Conservation (phyloP, 2,329 filamentous ascomycete species). For the Pseudogymnoascus sp. region DNA sequence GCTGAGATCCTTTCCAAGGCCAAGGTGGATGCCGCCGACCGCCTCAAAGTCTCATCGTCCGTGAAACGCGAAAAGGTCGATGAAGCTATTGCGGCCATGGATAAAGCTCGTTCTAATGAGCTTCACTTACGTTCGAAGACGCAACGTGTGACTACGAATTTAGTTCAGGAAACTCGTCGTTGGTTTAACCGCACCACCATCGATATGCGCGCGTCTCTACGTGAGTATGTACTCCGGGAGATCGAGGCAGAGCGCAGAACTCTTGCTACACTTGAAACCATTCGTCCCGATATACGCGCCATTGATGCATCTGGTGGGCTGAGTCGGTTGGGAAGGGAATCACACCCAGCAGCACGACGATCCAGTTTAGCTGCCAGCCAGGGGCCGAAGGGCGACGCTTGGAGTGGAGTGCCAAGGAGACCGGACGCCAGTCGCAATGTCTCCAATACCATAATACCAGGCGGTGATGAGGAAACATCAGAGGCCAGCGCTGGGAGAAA, state of each 20-base stretch:
- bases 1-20: constrained; percentile 78
- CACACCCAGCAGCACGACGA: constrained; percentile 66
- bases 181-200: constrained; percentile 83
- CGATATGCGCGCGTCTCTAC: constrained; percentile 75
- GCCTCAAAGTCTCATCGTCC: constrained; percentile 76
- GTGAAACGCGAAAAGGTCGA: constrained; percentile 94
- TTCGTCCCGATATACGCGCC: constrained; percentile 83
- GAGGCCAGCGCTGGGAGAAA: constrained; percentile 33
- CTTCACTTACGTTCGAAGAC: constrained; percentile 77
- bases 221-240: constrained; percentile 88
- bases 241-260: constrained; percentile 93
- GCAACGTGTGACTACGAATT: constrained; percentile 77
- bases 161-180: constrained; percentile 77
- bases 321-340: constrained; percentile 79
- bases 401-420: constrained; percentile 82
- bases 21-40: constrained; percentile 77
- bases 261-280: constrained; percentile 84
- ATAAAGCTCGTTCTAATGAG: constrained; percentile 79
- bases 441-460: constrained; percentile 61
- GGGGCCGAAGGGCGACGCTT: constrained; percentile 94
- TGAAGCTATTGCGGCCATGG: constrained; percentile 84
- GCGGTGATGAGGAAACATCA: constrained; percentile 54
- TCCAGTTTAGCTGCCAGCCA: constrained; percentile 77
- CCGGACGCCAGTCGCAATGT: constrained; percentile 70
- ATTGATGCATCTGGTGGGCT: constrained; percentile 89